Base-by-base conservation (phyloP, 331 rosid genomes). In the Acacia concinna region DNA sequence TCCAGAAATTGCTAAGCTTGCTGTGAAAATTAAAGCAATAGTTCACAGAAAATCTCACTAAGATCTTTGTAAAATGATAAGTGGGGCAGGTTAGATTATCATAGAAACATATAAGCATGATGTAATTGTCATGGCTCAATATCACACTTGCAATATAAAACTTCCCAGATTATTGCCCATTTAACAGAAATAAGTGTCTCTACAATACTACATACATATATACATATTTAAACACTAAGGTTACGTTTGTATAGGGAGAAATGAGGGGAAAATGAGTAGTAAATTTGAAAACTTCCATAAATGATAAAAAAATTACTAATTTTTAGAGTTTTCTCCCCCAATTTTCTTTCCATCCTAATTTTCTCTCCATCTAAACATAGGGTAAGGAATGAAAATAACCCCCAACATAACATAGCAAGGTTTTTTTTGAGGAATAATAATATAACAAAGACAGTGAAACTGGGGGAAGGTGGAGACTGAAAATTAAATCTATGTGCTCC, bases 111-210 rank as follows among this genome's bases (percentile, higher is more conserved):
- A 51, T 28, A 66, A 34, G 12, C 31, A 23, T 30, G 13, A 2
- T 32, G 41, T 70, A 35, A 14, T 27, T 74, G 74, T 7, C 74
- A 32, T 51, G 46, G 21, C 64, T 27, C 59, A 41, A 52, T 70
- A 38, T 65, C 65, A 41, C 76, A 75, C 71, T 82, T 27, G 47
- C 59, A 78, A 35, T 43, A 64, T 27, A 30, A 41, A 73, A 46
- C 8, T 82, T 6, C 20, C 38, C 68, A 43, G 27, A 30, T 15
- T 52, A 32, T 49, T 43, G 57, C 52, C 73, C 41, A 41, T 11
- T 23, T 43, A 21, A 37, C 71, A 18, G 27, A 67, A n/a, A n/a
- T 21, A 20, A 38, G 31, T 37, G 25, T 67, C 25, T 37, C 72
- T 15, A 30, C 3, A 27, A 23, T 47, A 51, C 23, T 38, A 46